Evolutionary conservation across 257 asterid species (phyloP), one percentile per base, ranked within the genome.

Genomic region (Fraxinus excelsior): DNA sequence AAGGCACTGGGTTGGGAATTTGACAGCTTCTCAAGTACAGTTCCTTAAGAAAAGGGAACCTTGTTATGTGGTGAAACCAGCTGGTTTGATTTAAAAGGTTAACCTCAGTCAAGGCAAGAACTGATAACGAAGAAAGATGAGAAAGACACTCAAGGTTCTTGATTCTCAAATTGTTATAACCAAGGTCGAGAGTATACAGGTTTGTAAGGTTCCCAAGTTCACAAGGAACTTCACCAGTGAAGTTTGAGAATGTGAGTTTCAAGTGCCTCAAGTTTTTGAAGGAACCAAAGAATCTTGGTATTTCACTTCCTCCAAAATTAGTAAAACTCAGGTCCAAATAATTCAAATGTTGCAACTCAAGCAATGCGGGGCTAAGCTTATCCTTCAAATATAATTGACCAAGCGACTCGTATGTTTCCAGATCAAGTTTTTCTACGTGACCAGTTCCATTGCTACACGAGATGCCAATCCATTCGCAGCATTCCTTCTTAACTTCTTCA

Each of bases 161-260:
- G 11, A 19, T 40, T 19, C 46, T 40, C 14, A 76, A 18, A n/a
- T 21, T 3, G 67, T 53, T 19, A 9, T 3, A 21, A 18, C 51
- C 14, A 35, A 79, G 71, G 19, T 40, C 53, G 23, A 79, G 72
- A 37, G 7, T 35, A 60, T 29, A 31, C 67, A 80, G 56, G 60
- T 64, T 44, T 10, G 76, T 67, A 32, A 74, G 78, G 62, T 79
- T 73, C 12, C 82, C 82, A 8, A 79, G 79, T 19, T 53, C n/a
- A 12, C 4, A 60, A 32, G 80, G 80, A 60, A 68, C 25, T 11
- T 29, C 21, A 23, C 80, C 80, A n/a, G 8, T 5, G 1, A 80
- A 74, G 14, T 21, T 4, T 9, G 66, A 2, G 4, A 0, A 0
- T 19, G 4, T 0, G 9, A 80, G 53, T 0, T 8, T 38, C 58